Evolutionary conservation across 1,284 basidiomycete genomes (phyloP).

Genomic region (Cronartium quercuum): DNA sequence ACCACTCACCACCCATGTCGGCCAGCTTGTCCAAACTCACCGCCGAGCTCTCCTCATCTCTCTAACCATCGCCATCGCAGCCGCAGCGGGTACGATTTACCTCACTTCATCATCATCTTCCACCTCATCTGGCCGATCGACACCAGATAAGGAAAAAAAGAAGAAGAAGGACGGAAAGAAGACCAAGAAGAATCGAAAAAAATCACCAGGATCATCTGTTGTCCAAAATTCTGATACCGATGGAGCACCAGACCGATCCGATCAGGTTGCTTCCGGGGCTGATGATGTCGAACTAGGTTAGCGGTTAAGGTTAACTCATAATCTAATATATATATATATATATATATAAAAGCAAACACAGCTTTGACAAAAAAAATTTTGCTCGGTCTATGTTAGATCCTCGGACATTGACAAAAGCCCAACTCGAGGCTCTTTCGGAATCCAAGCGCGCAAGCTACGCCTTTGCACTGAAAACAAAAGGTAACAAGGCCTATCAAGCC

Average conservation of each 20-base stretch:
- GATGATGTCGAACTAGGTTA: background rate
- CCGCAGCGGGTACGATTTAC: constrained; percentile 34
- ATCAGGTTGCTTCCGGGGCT: background rate
- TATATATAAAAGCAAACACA: too few relatives aligned
- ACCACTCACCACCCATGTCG: background rate
- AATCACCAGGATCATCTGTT: background rate
- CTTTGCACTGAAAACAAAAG: constrained; percentile 73
- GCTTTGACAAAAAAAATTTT: background rate
- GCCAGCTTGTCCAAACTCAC: constrained; percentile 7
- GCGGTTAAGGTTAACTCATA: too few relatives aligned
- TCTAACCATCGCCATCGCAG: constrained; percentile 25
- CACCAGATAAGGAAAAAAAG: constrained; percentile 14
- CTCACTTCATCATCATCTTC: constrained; percentile 7
- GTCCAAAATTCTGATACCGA: background rate
- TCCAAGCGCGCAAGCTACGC: constrained; percentile 72
- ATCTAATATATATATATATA: background rate
- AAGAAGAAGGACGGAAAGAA: constrained; percentile 25
- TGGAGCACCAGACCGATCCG: background rate
- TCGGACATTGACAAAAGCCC: constrained; percentile 10
- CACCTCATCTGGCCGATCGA: background rate
- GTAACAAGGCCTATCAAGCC: constrained; percentile 79
- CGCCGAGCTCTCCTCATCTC: constrained; percentile 14
- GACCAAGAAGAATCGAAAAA: constrained; percentile 26
- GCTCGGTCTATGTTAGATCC: constrained; percentile 4
- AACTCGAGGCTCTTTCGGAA: constrained; percentile 10